phyloP scores from a whole-genome alignment of 202 grass and related monocot genomes.

The Schoenoplectus tabernaemontani region DNA sequence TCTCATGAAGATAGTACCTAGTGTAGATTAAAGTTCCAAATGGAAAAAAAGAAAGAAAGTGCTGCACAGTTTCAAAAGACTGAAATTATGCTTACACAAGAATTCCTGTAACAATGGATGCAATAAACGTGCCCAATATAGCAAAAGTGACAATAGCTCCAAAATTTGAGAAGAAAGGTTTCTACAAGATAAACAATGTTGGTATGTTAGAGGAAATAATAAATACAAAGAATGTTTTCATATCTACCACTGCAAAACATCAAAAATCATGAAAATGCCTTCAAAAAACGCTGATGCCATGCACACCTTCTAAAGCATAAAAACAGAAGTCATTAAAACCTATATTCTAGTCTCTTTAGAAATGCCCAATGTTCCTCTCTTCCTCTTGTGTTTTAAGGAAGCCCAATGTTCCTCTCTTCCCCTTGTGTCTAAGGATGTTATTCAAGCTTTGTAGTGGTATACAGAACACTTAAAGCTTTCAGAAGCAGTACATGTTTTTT shows the following conservation, averaged over 20 bases:
- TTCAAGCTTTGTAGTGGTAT: not conserved
- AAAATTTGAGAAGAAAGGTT: constrained; percentile 99
- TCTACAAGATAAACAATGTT: constrained; percentile 32
- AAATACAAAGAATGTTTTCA: not conserved
- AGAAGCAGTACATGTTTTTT: not conserved
- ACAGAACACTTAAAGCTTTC: not conserved
- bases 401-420: too few relatives aligned
- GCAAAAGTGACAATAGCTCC: constrained; percentile 96
- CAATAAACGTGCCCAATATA: constrained; percentile 92
- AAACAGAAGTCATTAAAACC: not conserved
- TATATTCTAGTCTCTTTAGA: not conserved
- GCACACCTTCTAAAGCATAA: not conserved
- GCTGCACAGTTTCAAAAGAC: not conserved
- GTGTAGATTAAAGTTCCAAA: not conserved
- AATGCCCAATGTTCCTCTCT: not conserved
- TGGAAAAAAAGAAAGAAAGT: not conserved
- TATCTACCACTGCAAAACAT: not conserved
- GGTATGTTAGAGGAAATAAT: constrained; percentile 2
- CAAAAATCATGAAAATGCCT: not conserved
- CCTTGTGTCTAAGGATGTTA: too few relatives aligned
- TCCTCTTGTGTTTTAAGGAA: not conserved
- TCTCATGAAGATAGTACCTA: not conserved
- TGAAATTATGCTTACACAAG: constrained; percentile 81
- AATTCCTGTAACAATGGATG: constrained; percentile 82
- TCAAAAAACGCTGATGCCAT: not conserved